Conservation (phyloP, 2,329 filamentous ascomycete genomes). For the Apiospora aurea region DNA sequence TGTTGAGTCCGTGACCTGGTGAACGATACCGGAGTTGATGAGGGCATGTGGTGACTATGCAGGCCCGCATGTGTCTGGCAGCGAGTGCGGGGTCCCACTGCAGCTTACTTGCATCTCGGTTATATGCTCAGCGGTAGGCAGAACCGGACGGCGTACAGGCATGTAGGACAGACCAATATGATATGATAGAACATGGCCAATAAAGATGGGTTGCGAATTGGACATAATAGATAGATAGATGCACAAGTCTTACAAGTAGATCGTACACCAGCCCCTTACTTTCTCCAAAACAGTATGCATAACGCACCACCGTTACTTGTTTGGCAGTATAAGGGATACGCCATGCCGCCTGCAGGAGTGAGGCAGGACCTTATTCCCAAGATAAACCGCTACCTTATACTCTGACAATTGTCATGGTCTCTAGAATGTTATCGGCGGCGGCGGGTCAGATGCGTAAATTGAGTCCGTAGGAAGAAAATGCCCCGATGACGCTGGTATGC, state of each 20-base stretch:
- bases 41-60: background rate
- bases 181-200: background rate
- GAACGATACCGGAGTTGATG: background rate
- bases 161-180: background rate
- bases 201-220: background rate
- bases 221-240: background rate
- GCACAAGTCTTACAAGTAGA: background rate
- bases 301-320: background rate
- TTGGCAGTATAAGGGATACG: background rate
- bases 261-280: background rate
- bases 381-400: background rate
- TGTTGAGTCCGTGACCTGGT: background rate
- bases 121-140: background rate
- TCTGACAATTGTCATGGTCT: background rate
- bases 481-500: conserved; percentile 8
- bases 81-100: conserved; percentile 4
- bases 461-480: background rate
- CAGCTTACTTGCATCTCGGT: conserved; percentile 19
- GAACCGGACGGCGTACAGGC: background rate
- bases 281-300: background rate
- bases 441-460: background rate
- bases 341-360: background rate
- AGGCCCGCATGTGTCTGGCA: background rate
- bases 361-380: background rate
- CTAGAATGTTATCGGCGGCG: background rate